phyloP scores from a whole-genome alignment of 2,329 filamentous ascomycete genomes.

The Aureobasidium sp. region DNA sequence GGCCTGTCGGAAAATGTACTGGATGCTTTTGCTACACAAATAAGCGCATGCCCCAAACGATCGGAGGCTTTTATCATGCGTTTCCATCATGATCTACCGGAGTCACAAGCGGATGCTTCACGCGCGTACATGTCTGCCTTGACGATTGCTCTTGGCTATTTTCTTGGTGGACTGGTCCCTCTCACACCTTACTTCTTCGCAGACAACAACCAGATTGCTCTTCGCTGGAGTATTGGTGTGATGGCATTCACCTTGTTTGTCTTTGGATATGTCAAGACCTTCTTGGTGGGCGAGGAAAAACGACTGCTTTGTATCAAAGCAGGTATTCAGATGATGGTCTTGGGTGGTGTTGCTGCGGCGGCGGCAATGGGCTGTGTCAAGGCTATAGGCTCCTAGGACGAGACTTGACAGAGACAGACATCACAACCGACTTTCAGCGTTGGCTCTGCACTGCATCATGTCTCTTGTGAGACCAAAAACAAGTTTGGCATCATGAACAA shows the following conservation, averaged over 20 bases:
- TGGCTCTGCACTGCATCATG: too few species aligned
- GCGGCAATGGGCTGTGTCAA: slow-evolving; percentile 31
- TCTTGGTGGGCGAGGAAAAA: slow-evolving; percentile 38
- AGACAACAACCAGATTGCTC: slow-evolving; percentile 37
- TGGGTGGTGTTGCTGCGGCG: slow-evolving; percentile 59
- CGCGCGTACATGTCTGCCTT: slow-evolving; percentile 49
- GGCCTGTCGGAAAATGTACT: background rate
- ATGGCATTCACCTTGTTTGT: slow-evolving; percentile 54
- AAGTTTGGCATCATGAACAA: background rate
- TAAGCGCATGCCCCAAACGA: background rate
- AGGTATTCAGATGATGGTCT: slow-evolving; percentile 58
- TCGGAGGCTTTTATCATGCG: slow-evolving; percentile 5
- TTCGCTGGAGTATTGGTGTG: slow-evolving; percentile 54
- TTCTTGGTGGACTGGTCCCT: slow-evolving; percentile 64
- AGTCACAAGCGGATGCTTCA: slow-evolving; percentile 35
- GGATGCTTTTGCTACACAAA: slow-evolving; percentile 2
- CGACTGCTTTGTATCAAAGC: slow-evolving; percentile 18
- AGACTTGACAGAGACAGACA: background rate
- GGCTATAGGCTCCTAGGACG: slow-evolving; percentile 5
- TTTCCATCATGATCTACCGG: slow-evolving; percentile 38
- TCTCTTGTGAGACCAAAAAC: background rate
- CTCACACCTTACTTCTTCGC: slow-evolving; percentile 63
- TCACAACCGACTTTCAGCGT: background rate
- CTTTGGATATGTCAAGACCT: slow-evolving; percentile 61
- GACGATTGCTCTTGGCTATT: slow-evolving; percentile 63